Evolutionary conservation across 345 rosid species (phyloP).

Genomic region (Pistacia vera): DNA sequence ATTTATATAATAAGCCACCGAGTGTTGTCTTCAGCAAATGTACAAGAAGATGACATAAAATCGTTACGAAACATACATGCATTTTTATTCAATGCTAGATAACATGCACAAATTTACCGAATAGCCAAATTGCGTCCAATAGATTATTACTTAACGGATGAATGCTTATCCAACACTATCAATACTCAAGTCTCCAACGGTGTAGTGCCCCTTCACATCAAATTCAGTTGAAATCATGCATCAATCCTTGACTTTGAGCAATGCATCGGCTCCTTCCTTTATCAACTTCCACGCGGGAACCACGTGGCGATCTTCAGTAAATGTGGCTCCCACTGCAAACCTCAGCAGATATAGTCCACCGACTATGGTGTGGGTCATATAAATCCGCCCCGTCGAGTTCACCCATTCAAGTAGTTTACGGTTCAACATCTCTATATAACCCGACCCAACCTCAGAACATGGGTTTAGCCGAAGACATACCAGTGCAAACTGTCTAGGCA

Average conservation of each 20-base stretch:
- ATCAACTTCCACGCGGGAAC: conserved; percentile 49
- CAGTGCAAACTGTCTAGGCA: conserved; percentile 38
- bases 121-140: not conserved
- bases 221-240: too few species aligned
- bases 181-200: not conserved
- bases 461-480: conserved; percentile 40
- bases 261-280: conserved; percentile 16
- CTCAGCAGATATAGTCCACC: conserved; percentile 39
- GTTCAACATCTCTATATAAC: conserved; percentile 28
- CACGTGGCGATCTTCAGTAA: conserved; percentile 49
- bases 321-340: conserved; percentile 52
- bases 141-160: not conserved
- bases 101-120: not conserved
- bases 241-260: not conserved
- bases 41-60: too few species aligned
- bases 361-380: conserved; percentile 38
- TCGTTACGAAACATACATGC: too few species aligned
- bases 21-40: too few species aligned
- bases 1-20: too few species aligned
- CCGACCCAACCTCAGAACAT: not conserved
- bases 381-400: conserved; percentile 42
- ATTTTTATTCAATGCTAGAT: not conserved
- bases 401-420: conserved; percentile 40
- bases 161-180: not conserved
- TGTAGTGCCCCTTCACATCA: too few species aligned